These are phyloP conservation scores for Zizania palustris DNA, from an alignment of 202 grass and related monocot genomes.

Conservation along the genomic window DNA sequence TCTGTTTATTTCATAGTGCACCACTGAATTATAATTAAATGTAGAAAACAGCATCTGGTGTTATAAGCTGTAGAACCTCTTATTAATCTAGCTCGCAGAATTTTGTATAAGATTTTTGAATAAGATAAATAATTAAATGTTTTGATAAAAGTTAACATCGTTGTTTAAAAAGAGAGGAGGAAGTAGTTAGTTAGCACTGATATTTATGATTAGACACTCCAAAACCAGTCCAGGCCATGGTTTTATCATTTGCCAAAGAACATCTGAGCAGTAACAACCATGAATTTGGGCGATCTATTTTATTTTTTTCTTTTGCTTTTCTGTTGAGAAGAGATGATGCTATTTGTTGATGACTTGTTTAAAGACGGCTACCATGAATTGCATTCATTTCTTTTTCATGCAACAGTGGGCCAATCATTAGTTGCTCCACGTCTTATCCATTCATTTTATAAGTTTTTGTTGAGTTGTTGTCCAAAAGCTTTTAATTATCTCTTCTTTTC, in stretches of 20 bases:
- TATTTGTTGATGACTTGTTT: slow-evolving; percentile 42
- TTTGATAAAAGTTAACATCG: too few species aligned
- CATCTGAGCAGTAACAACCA: slow-evolving; percentile 35
- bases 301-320: slow-evolving; percentile 37
- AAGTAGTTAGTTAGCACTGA: slow-evolving; percentile 34
- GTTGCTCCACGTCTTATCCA: slow-evolving; percentile 45
- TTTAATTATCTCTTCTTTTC: slow-evolving; percentile 38
- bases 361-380: slow-evolving; percentile 47
- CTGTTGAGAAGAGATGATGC: slow-evolving; percentile 35
- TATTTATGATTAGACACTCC: slow-evolving; percentile 40
- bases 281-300: slow-evolving; percentile 32
- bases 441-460: slow-evolving; percentile 23
- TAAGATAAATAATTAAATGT: too few species aligned
- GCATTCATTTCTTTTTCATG: slow-evolving; percentile 36
- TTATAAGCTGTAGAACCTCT: slow-evolving; percentile 33
- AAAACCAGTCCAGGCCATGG: slow-evolving; percentile 46
- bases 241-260: slow-evolving; percentile 51
- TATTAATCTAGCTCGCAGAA: too few species aligned
- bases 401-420: slow-evolving; percentile 50
- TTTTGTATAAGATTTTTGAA: too few species aligned
- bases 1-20: slow-evolving; percentile 43
- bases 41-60: slow-evolving; percentile 26
- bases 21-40: slow-evolving; percentile 30
- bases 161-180: too few species aligned
- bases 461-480: slow-evolving; percentile 37